A percentile compares a stretch with the other conserved stretches of the same genome.
phyloP scores from a whole-genome alignment of 2,329 filamentous ascomycete genomes.

The Penicillium thymicola region DNA sequence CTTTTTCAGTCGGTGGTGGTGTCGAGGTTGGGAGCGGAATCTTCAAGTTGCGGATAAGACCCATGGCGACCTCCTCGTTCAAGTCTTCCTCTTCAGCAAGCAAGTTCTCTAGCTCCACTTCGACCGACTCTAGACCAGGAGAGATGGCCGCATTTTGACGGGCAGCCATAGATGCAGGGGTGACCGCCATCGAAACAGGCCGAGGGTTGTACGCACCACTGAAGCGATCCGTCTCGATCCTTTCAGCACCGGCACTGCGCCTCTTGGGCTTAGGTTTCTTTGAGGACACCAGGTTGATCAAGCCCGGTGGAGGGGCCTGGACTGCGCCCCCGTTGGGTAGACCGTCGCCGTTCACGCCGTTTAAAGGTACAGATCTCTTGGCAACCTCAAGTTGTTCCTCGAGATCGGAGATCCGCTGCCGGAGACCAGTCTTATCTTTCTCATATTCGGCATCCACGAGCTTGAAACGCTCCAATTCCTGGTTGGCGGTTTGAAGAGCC shows the following conservation, averaged over 20 bases:
- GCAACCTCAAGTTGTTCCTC: constrained; percentile 90
- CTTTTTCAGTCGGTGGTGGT: constrained; percentile 92
- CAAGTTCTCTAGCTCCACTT: constrained; percentile 89
- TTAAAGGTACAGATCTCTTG: constrained; percentile 71
- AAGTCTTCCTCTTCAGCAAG: constrained; percentile 92
- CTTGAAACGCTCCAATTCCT: constrained; percentile 77
- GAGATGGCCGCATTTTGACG: constrained; percentile 75
- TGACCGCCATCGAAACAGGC: constrained; percentile 90
- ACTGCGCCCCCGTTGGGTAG: constrained; percentile 60
- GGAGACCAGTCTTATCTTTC: constrained; percentile 77
- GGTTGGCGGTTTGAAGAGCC: constrained; percentile 71
- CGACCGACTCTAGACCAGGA: constrained; percentile 81
- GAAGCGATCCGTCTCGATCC: constrained; percentile 81
- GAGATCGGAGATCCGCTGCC: constrained; percentile 83
- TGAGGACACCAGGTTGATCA: constrained; percentile 94
- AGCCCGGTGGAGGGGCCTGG: constrained; percentile 62
- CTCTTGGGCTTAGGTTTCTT: constrained; percentile 86
- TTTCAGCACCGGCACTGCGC: constrained; percentile 83
- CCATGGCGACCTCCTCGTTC: constrained; percentile 96
- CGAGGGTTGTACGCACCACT: constrained; percentile 90
- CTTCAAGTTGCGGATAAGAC: constrained; percentile 92
- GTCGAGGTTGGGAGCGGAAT: constrained; percentile 85
- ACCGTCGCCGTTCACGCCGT: constrained; percentile 56
- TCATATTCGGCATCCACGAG: constrained; percentile 73
- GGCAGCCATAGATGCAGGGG: constrained; percentile 48